These are phyloP conservation scores for Fusarium mangiferae DNA, from an alignment of 2,329 filamentous ascomycete species.

Conservation along the genomic window DNA sequence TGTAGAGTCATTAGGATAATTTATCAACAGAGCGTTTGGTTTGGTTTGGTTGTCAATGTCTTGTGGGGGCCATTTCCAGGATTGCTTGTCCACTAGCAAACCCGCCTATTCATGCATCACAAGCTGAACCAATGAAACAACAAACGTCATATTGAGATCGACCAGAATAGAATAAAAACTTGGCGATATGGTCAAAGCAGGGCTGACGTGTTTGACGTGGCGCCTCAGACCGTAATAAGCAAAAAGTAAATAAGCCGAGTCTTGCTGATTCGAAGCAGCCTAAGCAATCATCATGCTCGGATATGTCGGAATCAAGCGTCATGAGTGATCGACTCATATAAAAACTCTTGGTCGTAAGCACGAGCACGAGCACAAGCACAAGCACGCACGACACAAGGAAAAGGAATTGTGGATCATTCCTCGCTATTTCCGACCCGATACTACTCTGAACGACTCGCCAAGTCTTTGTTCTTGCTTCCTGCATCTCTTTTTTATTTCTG, in stretches of 20 bases:
- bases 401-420: slow-evolving; percentile 29
- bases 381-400: background rate
- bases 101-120: slow-evolving; percentile 15
- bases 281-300: slow-evolving; percentile 1
- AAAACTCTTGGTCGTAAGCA: slow-evolving; percentile 10
- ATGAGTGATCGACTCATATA: slow-evolving; percentile 11
- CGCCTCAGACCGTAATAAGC: slow-evolving; percentile 1
- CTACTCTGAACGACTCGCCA: slow-evolving; percentile 25
- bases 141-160: slow-evolving; percentile 23
- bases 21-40: background rate
- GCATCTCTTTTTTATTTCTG: background rate
- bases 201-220: slow-evolving; percentile 41
- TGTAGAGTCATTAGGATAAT: background rate
- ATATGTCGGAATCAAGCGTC: slow-evolving; percentile 31
- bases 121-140: slow-evolving; percentile 26
- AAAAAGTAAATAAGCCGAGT: background rate
- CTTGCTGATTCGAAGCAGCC: slow-evolving; percentile 7
- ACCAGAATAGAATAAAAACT: slow-evolving; percentile 21
- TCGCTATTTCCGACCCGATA: slow-evolving; percentile 30
- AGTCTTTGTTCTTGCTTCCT: slow-evolving; percentile 5
- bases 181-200: slow-evolving; percentile 31
- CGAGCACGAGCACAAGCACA: background rate
- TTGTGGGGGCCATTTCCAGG: background rate
- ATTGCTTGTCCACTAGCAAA: background rate
- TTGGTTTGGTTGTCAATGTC: background rate